These are phyloP conservation scores for Fusarium sp. DNA, from an alignment of 2,329 filamentous ascomycete species.

Conservation along the genomic window DNA sequence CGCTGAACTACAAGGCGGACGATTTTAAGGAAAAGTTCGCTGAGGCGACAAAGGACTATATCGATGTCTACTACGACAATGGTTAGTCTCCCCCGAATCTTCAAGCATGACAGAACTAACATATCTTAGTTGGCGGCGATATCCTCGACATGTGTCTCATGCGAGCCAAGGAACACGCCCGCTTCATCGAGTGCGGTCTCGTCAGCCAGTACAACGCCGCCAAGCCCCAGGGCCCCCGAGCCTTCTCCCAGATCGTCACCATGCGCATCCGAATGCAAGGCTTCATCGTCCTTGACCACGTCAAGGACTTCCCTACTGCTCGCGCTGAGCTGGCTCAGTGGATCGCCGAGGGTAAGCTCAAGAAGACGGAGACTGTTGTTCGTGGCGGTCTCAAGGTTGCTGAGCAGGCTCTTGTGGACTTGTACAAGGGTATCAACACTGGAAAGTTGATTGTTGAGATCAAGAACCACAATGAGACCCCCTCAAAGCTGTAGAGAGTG, in stretches of 20 bases:
- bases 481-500: slow-evolving; percentile 41
- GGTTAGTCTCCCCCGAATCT: slow-evolving; percentile 32
- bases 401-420: slow-evolving; percentile 68
- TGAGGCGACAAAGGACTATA: slow-evolving; percentile 65
- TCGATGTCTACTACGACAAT: slow-evolving; percentile 80
- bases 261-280: slow-evolving; percentile 73
- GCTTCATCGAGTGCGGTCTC: slow-evolving; percentile 76
- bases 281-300: slow-evolving; percentile 79
- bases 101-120: not conserved
- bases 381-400: slow-evolving; percentile 73
- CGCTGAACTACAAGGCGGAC: slow-evolving; percentile 73
- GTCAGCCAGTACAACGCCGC: slow-evolving; percentile 75
- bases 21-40: slow-evolving; percentile 69
- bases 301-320: slow-evolving; percentile 65
- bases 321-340: slow-evolving; percentile 71
- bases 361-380: slow-evolving; percentile 76
- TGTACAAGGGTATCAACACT: slow-evolving; percentile 77
- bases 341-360: slow-evolving; percentile 76
- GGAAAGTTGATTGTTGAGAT: slow-evolving; percentile 60
- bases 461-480: slow-evolving; percentile 44
- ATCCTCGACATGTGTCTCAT: slow-evolving; percentile 73
- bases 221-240: slow-evolving; percentile 63
- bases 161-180: slow-evolving; percentile 68
- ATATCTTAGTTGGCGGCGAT: slow-evolving; percentile 67
- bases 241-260: slow-evolving; percentile 62